phyloP scores from a whole-genome alignment of 192 early-diverging fungal genomes.

The Dissophora ornata region DNA sequence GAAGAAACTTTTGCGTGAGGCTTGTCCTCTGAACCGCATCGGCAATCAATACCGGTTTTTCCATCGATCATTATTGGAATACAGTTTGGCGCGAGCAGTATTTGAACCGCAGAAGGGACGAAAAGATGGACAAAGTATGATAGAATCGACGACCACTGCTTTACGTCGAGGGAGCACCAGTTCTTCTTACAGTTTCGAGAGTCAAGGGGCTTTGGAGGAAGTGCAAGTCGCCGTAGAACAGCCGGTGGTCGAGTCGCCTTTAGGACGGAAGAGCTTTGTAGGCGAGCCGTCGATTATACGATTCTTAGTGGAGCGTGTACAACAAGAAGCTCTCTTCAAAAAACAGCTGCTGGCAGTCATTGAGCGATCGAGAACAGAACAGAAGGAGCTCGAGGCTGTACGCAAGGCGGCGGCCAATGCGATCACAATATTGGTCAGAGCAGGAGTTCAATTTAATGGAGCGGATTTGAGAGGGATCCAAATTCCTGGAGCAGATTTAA shows the following conservation, averaged over 20 bases:
- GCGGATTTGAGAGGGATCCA: conserved; percentile 2
- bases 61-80: conserved; percentile 15
- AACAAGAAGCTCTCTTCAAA: conserved; percentile 8
- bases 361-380: not conserved
- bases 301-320: conserved; percentile 13
- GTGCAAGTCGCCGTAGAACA: not conserved
- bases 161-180: not conserved
- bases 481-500: conserved; percentile 21
- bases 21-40: conserved; percentile 2
- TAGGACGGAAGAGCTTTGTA: conserved; percentile 5
- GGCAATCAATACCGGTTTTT: conserved; percentile 13
- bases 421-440: conserved; percentile 20
- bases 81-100: not conserved
- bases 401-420: conserved; percentile 19
- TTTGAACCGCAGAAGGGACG: conserved; percentile 7
- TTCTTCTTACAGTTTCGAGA: not conserved
- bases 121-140: not conserved
- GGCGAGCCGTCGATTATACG: conserved; percentile 5
- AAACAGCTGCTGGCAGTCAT: conserved; percentile 6
- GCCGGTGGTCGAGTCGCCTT: not conserved
- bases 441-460: conserved; percentile 3
- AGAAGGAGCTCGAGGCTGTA: not conserved
- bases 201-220: not conserved
- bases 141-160: not conserved
- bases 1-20: conserved; percentile 6